A percentile compares a stretch with the other conserved stretches of the same genome.
These are phyloP conservation scores for Blastocystis sp. DNA, from an alignment of 352 stramenopile genomes.

Conservation along the genomic window DNA sequence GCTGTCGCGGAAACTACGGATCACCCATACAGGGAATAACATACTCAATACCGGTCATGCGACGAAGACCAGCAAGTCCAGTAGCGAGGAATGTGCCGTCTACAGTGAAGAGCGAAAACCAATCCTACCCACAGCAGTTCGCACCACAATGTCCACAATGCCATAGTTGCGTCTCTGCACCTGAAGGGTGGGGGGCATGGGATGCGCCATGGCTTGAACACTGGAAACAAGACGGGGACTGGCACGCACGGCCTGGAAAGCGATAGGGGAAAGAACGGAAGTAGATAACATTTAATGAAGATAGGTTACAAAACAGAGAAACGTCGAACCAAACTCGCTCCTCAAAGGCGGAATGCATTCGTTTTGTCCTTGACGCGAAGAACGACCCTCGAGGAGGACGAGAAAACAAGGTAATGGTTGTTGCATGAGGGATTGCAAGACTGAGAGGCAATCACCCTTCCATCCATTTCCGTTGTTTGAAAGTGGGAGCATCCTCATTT, in stretches of 20 bases:
- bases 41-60: conserved; percentile 29
- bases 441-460: too few species aligned
- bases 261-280: not conserved
- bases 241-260: not conserved
- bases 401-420: too few species aligned
- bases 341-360: not conserved
- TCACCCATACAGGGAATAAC: not conserved
- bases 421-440: too few species aligned
- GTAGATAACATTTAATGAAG: conserved; percentile 31
- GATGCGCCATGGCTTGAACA: not conserved
- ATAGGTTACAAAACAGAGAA: not conserved
- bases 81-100: conserved; percentile 15
- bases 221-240: not conserved
- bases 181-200: not conserved
- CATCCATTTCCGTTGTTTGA: too few species aligned
- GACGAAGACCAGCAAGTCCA: not conserved
- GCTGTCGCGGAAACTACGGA: not conserved
- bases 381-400: too few species aligned
- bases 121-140: not conserved
- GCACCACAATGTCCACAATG: not conserved
- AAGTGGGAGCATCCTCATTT: too few species aligned
- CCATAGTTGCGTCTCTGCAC: not conserved
- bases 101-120: not conserved
- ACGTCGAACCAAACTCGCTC: not conserved
- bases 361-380: too few species aligned